Percentiles rank a stretch among this genome's conserved stretches.
Evolutionary conservation across 108 stramenopile species (phyloP).

Genomic region (Skeletonema costatum): DNA sequence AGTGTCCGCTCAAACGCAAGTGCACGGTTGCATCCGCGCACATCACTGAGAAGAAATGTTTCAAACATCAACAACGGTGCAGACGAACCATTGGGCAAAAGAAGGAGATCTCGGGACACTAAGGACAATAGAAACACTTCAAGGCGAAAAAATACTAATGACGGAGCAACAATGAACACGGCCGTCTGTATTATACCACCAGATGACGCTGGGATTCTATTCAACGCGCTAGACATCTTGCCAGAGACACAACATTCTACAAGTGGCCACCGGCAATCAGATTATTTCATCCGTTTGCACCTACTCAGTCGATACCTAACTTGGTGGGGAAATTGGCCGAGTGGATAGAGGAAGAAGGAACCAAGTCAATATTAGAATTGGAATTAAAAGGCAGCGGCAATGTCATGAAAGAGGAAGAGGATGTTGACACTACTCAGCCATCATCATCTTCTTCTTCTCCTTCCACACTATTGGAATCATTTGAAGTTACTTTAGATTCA

Average conservation of each 20-base stretch:
- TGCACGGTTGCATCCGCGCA: neutral
- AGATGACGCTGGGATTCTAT: slow-evolving; percentile 73
- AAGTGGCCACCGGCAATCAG: slow-evolving; percentile 84
- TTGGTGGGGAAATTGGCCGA: slow-evolving; percentile 66
- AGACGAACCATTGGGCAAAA: neutral
- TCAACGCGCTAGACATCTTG: slow-evolving; percentile 76
- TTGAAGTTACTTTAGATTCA: slow-evolving; percentile 72
- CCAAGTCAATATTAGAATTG: slow-evolving; percentile 13
- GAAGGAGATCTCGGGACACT: neutral
- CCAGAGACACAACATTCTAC: slow-evolving; percentile 66
- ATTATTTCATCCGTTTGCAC: slow-evolving; percentile 79
- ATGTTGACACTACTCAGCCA: neutral
- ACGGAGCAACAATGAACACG: slow-evolving; percentile 46
- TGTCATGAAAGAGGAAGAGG: neutral
- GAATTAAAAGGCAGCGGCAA: neutral
- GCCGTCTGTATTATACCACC: slow-evolving; percentile 77
- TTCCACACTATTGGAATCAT: slow-evolving; percentile 33
- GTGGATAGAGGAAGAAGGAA: slow-evolving; percentile 60
- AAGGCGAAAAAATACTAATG: neutral
- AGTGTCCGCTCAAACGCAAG: neutral
- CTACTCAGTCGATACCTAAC: slow-evolving; percentile 14
- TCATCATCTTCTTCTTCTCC: neutral
- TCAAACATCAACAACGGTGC: neutral
- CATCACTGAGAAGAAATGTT: neutral
- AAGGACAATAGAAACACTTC: neutral